These are phyloP conservation scores for Neofusicoccum cordaticola DNA, from an alignment of 2,329 filamentous ascomycete species.

Conservation along the genomic window DNA sequence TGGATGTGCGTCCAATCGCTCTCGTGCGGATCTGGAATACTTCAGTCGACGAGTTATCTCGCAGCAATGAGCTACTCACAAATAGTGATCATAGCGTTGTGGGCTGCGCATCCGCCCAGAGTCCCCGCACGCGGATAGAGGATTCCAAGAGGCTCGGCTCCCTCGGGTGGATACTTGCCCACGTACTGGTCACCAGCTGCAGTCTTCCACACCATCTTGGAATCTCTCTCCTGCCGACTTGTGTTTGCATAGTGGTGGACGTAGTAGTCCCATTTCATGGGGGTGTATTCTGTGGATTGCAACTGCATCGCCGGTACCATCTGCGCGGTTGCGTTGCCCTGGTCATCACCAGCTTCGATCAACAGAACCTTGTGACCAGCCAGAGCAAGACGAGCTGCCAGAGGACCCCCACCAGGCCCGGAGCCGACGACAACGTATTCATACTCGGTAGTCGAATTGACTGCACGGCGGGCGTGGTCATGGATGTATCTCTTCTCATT, in stretches of 20 bases:
- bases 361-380: conserved; percentile 59
- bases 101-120: conserved; percentile 58
- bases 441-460: conserved; percentile 36
- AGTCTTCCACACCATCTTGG: conserved; percentile 58
- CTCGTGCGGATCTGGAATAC: conserved; percentile 45
- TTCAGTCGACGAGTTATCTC: not conserved
- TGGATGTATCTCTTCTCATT: not conserved
- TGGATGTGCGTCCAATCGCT: conserved; percentile 60
- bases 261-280: conserved; percentile 62
- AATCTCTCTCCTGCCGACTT: conserved; percentile 53
- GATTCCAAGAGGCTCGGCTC: conserved; percentile 53
- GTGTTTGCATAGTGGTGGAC: conserved; percentile 60
- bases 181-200: conserved; percentile 52
- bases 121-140: conserved; percentile 58
- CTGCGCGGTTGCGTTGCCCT: conserved; percentile 46
- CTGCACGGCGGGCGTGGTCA: not conserved
- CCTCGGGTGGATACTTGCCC: conserved; percentile 52
- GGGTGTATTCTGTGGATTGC: conserved; percentile 55
- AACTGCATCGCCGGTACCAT: conserved; percentile 55
- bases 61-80: conserved; percentile 28
- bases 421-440: conserved; percentile 64
- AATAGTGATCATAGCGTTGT: conserved; percentile 60
- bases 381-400: conserved; percentile 58
- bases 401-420: conserved; percentile 57
- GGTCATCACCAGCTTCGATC: conserved; percentile 60